Conservation (phyloP, 495 filamentous ascomycete species). For the Alectoria sarmentosa region DNA sequence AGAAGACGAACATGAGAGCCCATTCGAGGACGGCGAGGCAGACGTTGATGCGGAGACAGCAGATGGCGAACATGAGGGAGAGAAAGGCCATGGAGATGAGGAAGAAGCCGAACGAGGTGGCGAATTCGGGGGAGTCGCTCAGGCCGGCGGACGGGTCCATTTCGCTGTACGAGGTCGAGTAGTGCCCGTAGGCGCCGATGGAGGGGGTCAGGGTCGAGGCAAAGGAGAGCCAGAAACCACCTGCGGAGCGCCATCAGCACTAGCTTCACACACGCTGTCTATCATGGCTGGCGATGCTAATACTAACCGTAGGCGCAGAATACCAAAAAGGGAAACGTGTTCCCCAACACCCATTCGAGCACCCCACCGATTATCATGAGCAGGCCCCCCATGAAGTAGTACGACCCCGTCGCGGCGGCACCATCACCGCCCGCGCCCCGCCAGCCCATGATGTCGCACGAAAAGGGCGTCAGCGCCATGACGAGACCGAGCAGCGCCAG, state of each 20-base stretch:
- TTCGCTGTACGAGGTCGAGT: no score
- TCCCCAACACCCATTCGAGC: conserved; percentile 64
- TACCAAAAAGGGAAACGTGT: conserved; percentile 62
- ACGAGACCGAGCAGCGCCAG: conserved; percentile 59
- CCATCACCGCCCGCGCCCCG: conserved; percentile 55
- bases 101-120: no score
- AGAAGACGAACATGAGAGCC: conserved; percentile 45
- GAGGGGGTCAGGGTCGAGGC: conserved; percentile 38
- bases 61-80: conserved; percentile 51
- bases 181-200: conserved; percentile 41
- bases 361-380: conserved; percentile 57
- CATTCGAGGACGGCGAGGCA: conserved; percentile 53
- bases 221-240: conserved; percentile 51
- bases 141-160: no score
- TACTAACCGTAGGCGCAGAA: conserved; percentile 42
- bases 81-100: conserved; percentile 53
- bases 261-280: no score
- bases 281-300: no score
- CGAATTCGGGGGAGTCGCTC: no score
- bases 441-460: conserved; percentile 65
- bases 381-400: conserved; percentile 33
- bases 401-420: conserved; percentile 34
- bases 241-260: no score
- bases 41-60: conserved; percentile 54
- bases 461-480: conserved; percentile 54